Evolutionary conservation across 2,329 filamentous ascomycete genomes (phyloP).

Genomic region (Stagonosporopsis tanaceti): DNA sequence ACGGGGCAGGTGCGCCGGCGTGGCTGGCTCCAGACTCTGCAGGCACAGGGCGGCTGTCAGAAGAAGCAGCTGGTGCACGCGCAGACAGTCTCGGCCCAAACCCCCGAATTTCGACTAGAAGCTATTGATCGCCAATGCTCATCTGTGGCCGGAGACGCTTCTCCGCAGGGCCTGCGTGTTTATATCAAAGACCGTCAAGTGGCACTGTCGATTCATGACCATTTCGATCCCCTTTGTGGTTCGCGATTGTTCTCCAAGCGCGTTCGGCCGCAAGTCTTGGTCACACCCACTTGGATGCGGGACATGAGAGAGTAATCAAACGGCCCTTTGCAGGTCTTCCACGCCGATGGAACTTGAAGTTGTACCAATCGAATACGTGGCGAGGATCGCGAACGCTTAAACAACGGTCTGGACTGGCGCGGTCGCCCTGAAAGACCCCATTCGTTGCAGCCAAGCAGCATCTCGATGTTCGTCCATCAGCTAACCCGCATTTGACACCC

Average conservation of each 20-base stretch:
- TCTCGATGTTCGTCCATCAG: conserved; percentile 1
- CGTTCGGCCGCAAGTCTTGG: conserved; percentile 3
- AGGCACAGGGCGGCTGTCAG: conserved; percentile 11
- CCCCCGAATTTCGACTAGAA: background rate
- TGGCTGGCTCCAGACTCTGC: conserved; percentile 12
- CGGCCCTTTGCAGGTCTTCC: conserved; percentile 1
- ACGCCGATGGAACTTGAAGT: background rate
- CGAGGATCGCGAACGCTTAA: conserved; percentile 13
- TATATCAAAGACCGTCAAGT: background rate
- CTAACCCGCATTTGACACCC: background rate
- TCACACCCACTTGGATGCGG: background rate
- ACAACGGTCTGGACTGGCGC: conserved; percentile 5
- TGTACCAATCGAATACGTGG: conserved; percentile 14
- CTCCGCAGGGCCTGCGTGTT: background rate
- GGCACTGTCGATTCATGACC: background rate
- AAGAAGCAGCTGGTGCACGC: conserved; percentile 1
- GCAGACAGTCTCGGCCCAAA: conserved; percentile 12
- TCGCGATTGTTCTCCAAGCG: background rate
- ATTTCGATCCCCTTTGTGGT: background rate
- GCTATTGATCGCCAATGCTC: background rate
- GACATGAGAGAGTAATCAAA: background rate
- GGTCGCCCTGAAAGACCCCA: background rate
- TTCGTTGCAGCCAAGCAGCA: background rate
- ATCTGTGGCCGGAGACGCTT: background rate
- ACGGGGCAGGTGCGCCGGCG: conserved; percentile 6